Evolutionary conservation across 2,329 filamentous ascomycete species (phyloP).

Genomic region (Colletotrichum karsti): DNA sequence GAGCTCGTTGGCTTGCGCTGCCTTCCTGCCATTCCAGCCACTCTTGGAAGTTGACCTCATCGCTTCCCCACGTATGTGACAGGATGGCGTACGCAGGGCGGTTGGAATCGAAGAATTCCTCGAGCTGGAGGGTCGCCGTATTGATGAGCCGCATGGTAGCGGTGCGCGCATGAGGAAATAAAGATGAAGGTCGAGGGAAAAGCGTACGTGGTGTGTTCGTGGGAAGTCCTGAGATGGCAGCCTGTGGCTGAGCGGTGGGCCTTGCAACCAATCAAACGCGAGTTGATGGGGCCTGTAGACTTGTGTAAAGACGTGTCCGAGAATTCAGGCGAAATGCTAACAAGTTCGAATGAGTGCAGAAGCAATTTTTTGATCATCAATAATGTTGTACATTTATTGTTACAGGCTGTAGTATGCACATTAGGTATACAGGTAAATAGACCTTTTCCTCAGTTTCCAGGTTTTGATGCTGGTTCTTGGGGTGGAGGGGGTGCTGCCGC

Average conservation of each 20-base stretch:
- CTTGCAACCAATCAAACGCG: too few relatives aligned
- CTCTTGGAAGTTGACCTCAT: conserved; percentile 38
- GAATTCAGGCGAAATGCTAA: too few relatives aligned
- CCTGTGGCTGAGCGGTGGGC: too few relatives aligned
- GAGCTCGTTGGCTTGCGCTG: too few relatives aligned
- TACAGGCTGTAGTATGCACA: not conserved
- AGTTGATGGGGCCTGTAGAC: too few relatives aligned
- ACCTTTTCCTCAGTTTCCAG: not conserved
- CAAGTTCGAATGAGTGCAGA: too few relatives aligned
- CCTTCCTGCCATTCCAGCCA: not conserved
- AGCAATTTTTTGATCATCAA: too few relatives aligned
- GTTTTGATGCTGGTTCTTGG: not conserved
- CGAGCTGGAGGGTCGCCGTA: not conserved
- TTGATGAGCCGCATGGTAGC: not conserved
- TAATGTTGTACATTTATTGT: not conserved
- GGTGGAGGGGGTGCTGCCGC: not conserved
- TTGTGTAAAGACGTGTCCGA: too few relatives aligned
- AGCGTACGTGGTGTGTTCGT: too few relatives aligned
- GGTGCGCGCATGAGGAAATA: too few relatives aligned
- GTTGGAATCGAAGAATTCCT: conserved; percentile 21
- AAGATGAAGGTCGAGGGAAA: too few relatives aligned
- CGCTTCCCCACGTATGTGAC: conserved; percentile 39
- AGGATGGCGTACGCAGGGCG: conserved; percentile 39
- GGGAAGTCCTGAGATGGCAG: too few relatives aligned
- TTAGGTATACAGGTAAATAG: not conserved